Percentiles rank a stretch among this genome's conserved stretches.
Evolutionary conservation across 1,139 yeast species (phyloP).

Genomic region (Debaryomyces singareniensis): DNA sequence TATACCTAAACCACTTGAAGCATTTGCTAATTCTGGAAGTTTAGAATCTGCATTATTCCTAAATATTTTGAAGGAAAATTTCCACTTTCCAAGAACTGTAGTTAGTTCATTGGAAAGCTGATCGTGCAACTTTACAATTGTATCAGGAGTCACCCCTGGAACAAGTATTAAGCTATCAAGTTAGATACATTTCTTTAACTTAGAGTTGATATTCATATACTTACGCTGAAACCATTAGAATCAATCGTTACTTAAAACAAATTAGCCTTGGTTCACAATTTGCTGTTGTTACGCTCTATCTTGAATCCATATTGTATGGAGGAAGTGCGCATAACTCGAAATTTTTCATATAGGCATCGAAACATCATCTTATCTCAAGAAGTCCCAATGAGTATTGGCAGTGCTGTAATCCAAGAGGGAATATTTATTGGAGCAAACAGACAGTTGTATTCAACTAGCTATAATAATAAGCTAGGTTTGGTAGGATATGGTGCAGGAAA

Average conservation of each 20-base stretch:
- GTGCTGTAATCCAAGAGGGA: constrained; percentile 37
- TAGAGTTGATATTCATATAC: constrained; percentile 4
- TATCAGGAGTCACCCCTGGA: constrained; percentile 54
- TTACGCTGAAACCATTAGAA: constrained; percentile 14
- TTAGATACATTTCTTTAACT: constrained; percentile 2
- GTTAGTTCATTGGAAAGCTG: constrained; percentile 61
- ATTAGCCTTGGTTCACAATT: too few species aligned
- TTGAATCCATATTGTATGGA: too few species aligned
- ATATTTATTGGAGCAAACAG: constrained; percentile 76
- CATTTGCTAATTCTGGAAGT: constrained; percentile 30
- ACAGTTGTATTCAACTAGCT: constrained; percentile 64
- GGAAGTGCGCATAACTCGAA: too few species aligned
- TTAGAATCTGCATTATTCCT: constrained; percentile 52
- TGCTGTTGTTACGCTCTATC: too few species aligned
- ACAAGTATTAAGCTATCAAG: constrained; percentile 43
- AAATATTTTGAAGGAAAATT: constrained; percentile 56
- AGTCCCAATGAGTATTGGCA: background rate
- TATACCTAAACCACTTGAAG: constrained; percentile 14
- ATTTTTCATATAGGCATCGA: too few species aligned
- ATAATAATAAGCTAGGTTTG: constrained; percentile 26
- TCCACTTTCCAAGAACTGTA: constrained; percentile 54
- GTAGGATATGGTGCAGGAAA: constrained; percentile 77
- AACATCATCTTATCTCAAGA: too few species aligned
- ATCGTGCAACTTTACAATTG: constrained; percentile 62
- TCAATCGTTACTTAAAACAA: too few species aligned